Base-by-base conservation (phyloP, 306 rosid genomes). In the Datisca glomerata region DNA sequence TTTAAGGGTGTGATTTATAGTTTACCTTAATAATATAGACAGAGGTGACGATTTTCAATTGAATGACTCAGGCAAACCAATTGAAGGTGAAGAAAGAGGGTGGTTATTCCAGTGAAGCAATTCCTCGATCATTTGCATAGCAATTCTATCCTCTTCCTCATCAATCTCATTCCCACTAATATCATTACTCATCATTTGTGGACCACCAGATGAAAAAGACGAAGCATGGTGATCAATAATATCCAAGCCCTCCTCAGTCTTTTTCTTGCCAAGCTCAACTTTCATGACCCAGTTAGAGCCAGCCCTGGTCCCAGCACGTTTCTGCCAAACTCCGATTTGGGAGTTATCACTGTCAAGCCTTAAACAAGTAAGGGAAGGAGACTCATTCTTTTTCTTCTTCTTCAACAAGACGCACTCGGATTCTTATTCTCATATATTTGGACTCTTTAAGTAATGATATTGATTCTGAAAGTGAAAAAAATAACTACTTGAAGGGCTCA, bases 251-350 rank as follows among this genome's bases (percentile, higher is more conserved):
- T n/a, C n/a, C 0, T 20, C 51, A 10, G 12, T 31, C 37, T 50
- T 63, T 33, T 74, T 75, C 41, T 69, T 70, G 16, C 89, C 94
- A 48, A 89, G 83, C 70, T 89, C 86, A 0, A 89, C 86, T 57
- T 79, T 77, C 93, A 89, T 80, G 65, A 89, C 93, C 98, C 98
- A 89, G 13, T 64, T 74, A 4, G 98, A 84, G 43, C 48, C 73
- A 1, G 95, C 82, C 3, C 74, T 79, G 0, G 93, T 32, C 1
- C 98, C 95, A 3, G 86, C 76, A 0, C 95, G 75, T 49, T 84
- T 84, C 41, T 89, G 98, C 98, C 98, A 89, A 10, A 89, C 95
- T 0, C 98, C 98, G 25, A 89, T 89, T 66, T 84, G 93, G 13
- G 98, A 80, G 38, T 78, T 89, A 43, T 89, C 98, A 19, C 82